Evolutionary conservation across 305 asterid genomes (phyloP).

Genomic region (Plantago coronopus): DNA sequence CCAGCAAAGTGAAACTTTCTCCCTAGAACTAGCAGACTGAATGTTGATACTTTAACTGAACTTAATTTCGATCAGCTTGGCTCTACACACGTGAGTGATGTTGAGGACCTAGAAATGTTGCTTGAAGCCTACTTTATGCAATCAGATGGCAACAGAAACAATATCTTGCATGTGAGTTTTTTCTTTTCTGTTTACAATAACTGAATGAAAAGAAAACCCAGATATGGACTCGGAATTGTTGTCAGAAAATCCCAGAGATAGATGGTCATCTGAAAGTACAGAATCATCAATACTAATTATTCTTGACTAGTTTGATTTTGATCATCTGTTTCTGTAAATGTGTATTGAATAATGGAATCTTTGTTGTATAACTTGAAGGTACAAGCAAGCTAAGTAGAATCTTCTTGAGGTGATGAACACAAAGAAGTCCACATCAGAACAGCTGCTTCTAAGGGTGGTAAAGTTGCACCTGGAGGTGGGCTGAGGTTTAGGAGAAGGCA

Average conservation of each 20-base stretch:
- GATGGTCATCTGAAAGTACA: slow-evolving; percentile 87
- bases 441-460: slow-evolving; percentile 77
- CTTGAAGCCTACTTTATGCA: slow-evolving; percentile 95
- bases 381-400: slow-evolving; percentile 68
- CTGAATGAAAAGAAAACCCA: slow-evolving; percentile 35
- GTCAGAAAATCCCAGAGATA: slow-evolving; percentile 67
- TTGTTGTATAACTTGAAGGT: slow-evolving; percentile 42
- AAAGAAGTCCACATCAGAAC: slow-evolving; percentile 55
- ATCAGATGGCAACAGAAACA: slow-evolving; percentile 88
- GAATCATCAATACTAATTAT: slow-evolving; percentile 13
- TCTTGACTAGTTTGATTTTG: neutral
- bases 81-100: slow-evolving; percentile 67
- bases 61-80: slow-evolving; percentile 54
- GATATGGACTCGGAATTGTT: slow-evolving; percentile 43
- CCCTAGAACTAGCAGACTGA: slow-evolving; percentile 36
- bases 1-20: slow-evolving; percentile 60
- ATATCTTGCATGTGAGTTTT: slow-evolving; percentile 11
- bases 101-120: slow-evolving; percentile 95
- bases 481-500: slow-evolving; percentile 79
- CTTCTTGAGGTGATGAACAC: slow-evolving; percentile 74
- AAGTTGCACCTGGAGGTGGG: slow-evolving; percentile 70
- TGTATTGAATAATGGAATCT: neutral
- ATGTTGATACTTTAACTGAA: slow-evolving; percentile 33
- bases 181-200: neutral
- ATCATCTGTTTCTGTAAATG: neutral